phyloP scores from a whole-genome alignment of 192 early-diverging fungal genomes.

The Pilobolus umbonatus region DNA sequence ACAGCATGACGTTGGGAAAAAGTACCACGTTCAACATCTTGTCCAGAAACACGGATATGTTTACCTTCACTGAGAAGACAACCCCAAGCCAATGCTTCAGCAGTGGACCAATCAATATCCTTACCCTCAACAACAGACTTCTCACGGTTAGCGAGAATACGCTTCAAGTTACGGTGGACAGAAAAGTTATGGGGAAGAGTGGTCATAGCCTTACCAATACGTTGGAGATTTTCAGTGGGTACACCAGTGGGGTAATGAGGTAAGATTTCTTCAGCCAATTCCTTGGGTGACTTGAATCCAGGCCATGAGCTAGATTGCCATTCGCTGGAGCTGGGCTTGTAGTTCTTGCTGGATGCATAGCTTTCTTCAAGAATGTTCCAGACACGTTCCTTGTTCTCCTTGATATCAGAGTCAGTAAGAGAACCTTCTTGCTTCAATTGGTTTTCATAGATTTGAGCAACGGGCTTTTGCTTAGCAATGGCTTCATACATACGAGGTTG shows the following conservation, averaged over 20 bases:
- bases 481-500: constrained; percentile 96
- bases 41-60: constrained; percentile 90
- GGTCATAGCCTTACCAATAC: constrained; percentile 80
- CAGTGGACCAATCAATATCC: constrained; percentile 95
- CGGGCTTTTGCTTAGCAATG: constrained; percentile 82
- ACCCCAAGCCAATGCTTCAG: constrained; percentile 91
- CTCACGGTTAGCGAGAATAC: constrained; percentile 80
- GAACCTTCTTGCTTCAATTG: constrained; percentile 82
- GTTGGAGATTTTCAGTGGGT: constrained; percentile 63
- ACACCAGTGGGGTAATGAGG: constrained; percentile 73
- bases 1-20: constrained; percentile 99
- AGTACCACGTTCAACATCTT: constrained; percentile 98
- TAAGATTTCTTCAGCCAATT: constrained; percentile 68
- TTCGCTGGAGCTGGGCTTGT: constrained; percentile 85
- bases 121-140: constrained; percentile 73
- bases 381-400: constrained; percentile 85
- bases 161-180: constrained; percentile 79
- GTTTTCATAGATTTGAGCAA: constrained; percentile 78
- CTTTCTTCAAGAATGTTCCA: constrained; percentile 92
- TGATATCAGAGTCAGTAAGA: constrained; percentile 76
- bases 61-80: constrained; percentile 86
- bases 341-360: constrained; percentile 83
- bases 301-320: constrained; percentile 96
- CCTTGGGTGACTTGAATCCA: constrained; percentile 73
- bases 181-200: constrained; percentile 81